Base-by-base conservation (phyloP, 129 eudicot genomes). In the Tagetes patula region DNA sequence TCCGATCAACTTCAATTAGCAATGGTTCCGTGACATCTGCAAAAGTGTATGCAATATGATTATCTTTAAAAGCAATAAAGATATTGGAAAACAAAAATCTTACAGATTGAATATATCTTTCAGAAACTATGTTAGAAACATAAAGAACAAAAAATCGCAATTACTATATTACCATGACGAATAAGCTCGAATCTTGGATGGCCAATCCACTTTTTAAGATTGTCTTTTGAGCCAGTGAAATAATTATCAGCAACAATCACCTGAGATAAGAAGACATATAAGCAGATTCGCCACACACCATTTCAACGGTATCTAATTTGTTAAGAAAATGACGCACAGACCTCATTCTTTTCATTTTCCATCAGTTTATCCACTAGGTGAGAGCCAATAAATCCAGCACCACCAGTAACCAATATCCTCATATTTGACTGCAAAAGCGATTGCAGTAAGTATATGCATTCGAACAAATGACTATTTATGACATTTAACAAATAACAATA, bases 311-410 rank as follows among this genome's bases (percentile, higher is more conserved):
- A 43, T 41, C 41, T 49, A 14, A 33, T 20, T 6, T 41, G 56
- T 46, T 10, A 55, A 14, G 50, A 50, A 36, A 5, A 39, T 9
- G 32, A 63, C 42, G 70, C 34, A 37, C 58, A 37, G 50, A 91
- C 97, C 85, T 92, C 97, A 75, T 92, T 92, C 87, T 92, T 92
- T 76, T 92, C 97, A 76, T 92, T 88, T 80, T 89, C 83, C 97
- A 92, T 88, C 79, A 92, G 74, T 48, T 72, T 92, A 82, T 92
- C 97, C 14, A 92, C 97, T 36, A 92, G 64, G 84, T 92, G 97
- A 82, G 97, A 92, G 61, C 97, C 97, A 65, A 92, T 92, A 77
- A 92, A 92, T 75, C 97, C 97, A 84, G 97, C 97, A 77, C 97
- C 97, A 30, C 97, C 97, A 59, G 96, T 92, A 67, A 92, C 87